A percentile compares a stretch with the other conserved stretches of the same genome.
Evolutionary conservation across 306 rosid species (phyloP).

Genomic region (Cucumis sativus): DNA sequence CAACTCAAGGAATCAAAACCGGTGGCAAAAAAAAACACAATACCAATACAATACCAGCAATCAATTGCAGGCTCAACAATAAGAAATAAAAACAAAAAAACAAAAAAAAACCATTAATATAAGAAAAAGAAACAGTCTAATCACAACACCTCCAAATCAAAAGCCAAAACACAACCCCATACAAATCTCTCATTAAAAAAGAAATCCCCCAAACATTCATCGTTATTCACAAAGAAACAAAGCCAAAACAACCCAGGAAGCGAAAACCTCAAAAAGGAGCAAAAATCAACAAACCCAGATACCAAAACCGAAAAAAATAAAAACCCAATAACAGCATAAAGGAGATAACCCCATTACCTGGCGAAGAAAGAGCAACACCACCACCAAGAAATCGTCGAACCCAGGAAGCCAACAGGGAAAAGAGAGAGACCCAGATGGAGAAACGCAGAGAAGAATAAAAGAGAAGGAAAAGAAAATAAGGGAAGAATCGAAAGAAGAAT

Average conservation of each 20-base stretch:
- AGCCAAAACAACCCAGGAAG: background rate
- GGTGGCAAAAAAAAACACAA: background rate
- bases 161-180: background rate
- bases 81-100: background rate
- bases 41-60: background rate
- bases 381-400: background rate
- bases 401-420: background rate
- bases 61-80: background rate
- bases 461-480: constrained; percentile 7
- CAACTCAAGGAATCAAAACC: background rate
- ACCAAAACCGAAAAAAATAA: background rate
- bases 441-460: background rate
- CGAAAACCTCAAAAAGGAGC: constrained; percentile 5
- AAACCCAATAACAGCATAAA: background rate
- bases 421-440: background rate
- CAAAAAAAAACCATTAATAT: background rate
- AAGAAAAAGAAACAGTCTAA: background rate
- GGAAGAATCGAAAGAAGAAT: background rate
- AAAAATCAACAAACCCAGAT: background rate
- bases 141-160: background rate
- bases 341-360: constrained; percentile 19
- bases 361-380: background rate
- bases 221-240: background rate
- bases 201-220: background rate
- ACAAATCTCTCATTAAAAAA: background rate